Conservation (phyloP, 306 rosid genomes). For the Datisca glomerata region DNA sequence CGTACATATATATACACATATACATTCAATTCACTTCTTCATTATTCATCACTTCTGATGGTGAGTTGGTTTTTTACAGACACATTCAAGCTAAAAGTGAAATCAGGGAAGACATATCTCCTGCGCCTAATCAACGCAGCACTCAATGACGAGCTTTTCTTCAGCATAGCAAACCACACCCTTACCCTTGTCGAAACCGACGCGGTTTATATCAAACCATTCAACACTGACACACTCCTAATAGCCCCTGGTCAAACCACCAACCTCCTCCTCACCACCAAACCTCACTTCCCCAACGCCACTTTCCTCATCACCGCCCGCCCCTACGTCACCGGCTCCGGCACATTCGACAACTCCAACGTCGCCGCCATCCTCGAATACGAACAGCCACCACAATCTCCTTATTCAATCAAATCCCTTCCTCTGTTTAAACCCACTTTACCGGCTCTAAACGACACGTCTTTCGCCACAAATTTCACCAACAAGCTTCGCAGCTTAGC, state of each 20-base stretch:
- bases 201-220: slow-evolving; percentile 52
- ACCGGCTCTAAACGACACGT: slow-evolving; percentile 50
- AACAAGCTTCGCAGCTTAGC: slow-evolving; percentile 38
- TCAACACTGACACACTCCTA: slow-evolving; percentile 29
- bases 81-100: slow-evolving; percentile 47
- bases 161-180: slow-evolving; percentile 59
- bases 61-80: slow-evolving; percentile 21
- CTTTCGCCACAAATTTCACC: slow-evolving; percentile 33
- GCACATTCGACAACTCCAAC: slow-evolving; percentile 65
- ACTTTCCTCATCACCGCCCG: slow-evolving; percentile 50
- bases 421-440: slow-evolving; percentile 32
- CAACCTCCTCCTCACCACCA: slow-evolving; percentile 46
- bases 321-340: slow-evolving; percentile 41
- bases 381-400: slow-evolving; percentile 11
- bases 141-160: slow-evolving; percentile 52
- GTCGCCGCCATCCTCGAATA: slow-evolving; percentile 50
- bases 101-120: slow-evolving; percentile 43
- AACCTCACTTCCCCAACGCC: slow-evolving; percentile 38
- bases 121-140: slow-evolving; percentile 60
- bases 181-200: slow-evolving; percentile 47
- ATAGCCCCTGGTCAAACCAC: slow-evolving; percentile 62
- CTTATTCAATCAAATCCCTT: slow-evolving; percentile 14
- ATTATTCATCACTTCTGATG: no score
- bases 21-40: neutral
- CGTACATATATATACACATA: neutral